Evolutionary conservation across 1,284 basidiomycete species (phyloP), one percentile per base, ranked within the genome.

Genomic region (Dichomitus squalens): DNA sequence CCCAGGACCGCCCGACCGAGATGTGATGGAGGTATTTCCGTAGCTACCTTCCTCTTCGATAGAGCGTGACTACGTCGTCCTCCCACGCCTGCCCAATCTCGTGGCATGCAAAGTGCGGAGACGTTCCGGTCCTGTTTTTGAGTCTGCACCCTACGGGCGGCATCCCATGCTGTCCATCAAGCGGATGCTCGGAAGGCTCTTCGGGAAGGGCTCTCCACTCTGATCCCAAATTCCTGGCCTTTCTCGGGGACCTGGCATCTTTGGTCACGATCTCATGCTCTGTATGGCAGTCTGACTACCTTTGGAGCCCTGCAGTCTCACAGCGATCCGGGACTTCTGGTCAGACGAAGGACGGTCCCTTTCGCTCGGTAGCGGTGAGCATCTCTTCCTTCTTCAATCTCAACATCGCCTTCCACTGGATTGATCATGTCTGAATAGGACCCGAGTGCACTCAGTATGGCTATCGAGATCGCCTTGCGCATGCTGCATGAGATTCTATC

Each of bases 171-270:
- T 27, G 43, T 47, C 52, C 52, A 48, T 47, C 52, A 52, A 44
- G 41, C 40, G 43, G 51, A 21, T 48, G 31, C 47, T 35, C 39
- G 44, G 33, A 49, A 49, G 21, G 47, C 53, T 43, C 47, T 29
- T 23, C 49, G 20, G 47, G 49, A 54, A 31, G 35, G 23, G 36
- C 8, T 18, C 18, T 49, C 36, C 48, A 50, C 57, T 46, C 57
- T 53, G 57, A 59, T 59, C 53, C 43, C 52, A 48, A 38, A 36
- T 52, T 55, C n/a, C 53, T 59, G 49, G 38, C 38, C 57, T n/a
- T n/a, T 35, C 27, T 50, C 49, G 57, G 53, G 43, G 49, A 55
- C 53, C 46, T 49, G 36, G 18, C 52, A 53, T 54, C 57, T 31
- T 38, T 33, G 31, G n/a, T 16, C n/a, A 16, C 57, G 48, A 51